Base-by-base conservation (phyloP, 371 early-diverging fungal species). In the Mortierella sp. region DNA sequence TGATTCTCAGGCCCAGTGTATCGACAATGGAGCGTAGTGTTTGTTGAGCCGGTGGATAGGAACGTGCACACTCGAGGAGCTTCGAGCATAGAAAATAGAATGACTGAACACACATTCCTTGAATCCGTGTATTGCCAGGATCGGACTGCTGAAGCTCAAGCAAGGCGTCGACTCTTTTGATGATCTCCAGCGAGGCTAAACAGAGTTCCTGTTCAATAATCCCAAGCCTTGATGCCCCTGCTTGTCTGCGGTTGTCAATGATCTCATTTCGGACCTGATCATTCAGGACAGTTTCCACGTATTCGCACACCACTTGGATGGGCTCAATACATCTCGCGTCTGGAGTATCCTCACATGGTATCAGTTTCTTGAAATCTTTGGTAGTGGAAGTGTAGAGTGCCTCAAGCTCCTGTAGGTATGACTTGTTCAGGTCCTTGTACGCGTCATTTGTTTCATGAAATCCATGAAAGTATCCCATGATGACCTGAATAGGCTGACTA, bases 291-390 rank as follows among this genome's bases (percentile, higher is more conserved):
- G 69, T 65, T 29, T 71, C 70, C 10, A 66, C 73, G 24, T 78
- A 78, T 12, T 58, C 52, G 25, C 72, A 49, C 25, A 67, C 65
- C n/a, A 80, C 64, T 9, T 49, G 54, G 0, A 82, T 81, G 1
- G 81, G 78, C 9, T 65, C 59, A 25, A 70, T 67, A 57, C 84
- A 84, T 1, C 56, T 58, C 0, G 64, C 48, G 43, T 74, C 64
- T 4, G 81, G 81, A 1, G 77, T 63, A n/a, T 67, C 71, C 17
- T 63, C 60, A 25, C 84, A 83, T 2, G 80, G 65, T 13, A 80
- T 69, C 24, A 79, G 71, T 22, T 82, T 25, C 14, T 66, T 63
- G 9, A 72, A 48, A 3, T 56, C 69, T 21, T 51, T 64, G 22
- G 73, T 37, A 22, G 69, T 78, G 50, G 79, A 76, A 10, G 64